Evolutionary conservation across 1,284 basidiomycete genomes (phyloP).

Genomic region (Malassezia furfur): DNA sequence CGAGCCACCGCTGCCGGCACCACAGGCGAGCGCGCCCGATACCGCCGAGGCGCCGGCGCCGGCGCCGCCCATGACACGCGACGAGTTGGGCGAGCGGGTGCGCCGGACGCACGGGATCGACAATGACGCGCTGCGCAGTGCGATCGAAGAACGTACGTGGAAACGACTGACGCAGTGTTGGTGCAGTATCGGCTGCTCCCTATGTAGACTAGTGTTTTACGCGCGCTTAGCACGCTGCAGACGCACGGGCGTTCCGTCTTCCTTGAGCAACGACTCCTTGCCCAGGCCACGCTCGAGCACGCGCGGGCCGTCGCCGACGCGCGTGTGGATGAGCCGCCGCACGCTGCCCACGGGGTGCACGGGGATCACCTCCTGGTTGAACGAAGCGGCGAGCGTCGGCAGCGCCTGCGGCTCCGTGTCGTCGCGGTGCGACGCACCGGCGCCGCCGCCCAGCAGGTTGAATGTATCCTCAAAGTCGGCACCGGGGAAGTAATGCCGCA

Average conservation of each 20-base stretch:
- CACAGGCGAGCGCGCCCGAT: neutral
- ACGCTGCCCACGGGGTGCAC: slow-evolving; percentile 42
- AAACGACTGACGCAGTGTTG: slow-evolving; percentile 1
- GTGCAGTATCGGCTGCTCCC: slow-evolving; percentile 17
- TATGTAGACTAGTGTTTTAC: neutral
- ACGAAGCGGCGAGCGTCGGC: slow-evolving; percentile 29
- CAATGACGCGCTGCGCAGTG: slow-evolving; percentile 29
- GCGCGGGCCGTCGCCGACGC: slow-evolving; percentile 45
- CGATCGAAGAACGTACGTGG: slow-evolving; percentile 27
- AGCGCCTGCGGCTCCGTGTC: slow-evolving; percentile 24
- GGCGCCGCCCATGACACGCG: slow-evolving; percentile 1
- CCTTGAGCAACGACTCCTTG: slow-evolving; percentile 29
- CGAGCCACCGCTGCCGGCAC: slow-evolving; percentile 11
- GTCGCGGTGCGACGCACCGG: slow-evolving; percentile 34
- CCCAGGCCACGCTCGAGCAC: slow-evolving; percentile 31
- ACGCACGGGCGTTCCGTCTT: slow-evolving; percentile 34
- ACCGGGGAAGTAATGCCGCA: slow-evolving; percentile 47
- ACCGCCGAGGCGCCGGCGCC: slow-evolving; percentile 1
- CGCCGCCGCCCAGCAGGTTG: slow-evolving; percentile 35
- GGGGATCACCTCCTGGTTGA: slow-evolving; percentile 39
- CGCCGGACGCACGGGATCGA: slow-evolving; percentile 28
- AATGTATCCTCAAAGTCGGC: slow-evolving; percentile 47
- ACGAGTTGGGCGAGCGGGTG: slow-evolving; percentile 12
- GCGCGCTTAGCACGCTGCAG: slow-evolving; percentile 36
- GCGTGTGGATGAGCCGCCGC: slow-evolving; percentile 44